phyloP scores from a whole-genome alignment of 495 filamentous ascomycete genomes.

The Evansstolkia leycettana region DNA sequence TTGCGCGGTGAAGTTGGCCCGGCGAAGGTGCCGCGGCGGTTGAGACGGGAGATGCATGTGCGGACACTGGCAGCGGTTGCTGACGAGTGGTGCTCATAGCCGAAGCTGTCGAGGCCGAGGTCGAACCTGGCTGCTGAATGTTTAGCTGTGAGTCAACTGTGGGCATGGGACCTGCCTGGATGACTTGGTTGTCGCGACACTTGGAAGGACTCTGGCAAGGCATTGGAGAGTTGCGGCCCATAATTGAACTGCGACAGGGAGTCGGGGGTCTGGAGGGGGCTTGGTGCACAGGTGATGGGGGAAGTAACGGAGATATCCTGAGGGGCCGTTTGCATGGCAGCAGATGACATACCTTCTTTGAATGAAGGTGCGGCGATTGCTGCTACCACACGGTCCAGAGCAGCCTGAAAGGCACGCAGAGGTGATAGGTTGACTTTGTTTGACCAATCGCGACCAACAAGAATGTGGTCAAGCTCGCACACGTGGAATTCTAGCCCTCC shows the following conservation, averaged over 20 bases:
- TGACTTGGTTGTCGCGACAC: slow-evolving; percentile 3
- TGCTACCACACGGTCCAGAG: slow-evolving; percentile 24
- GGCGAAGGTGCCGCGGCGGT: slow-evolving; percentile 16
- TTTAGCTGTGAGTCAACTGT: slow-evolving; percentile 12
- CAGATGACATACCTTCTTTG: slow-evolving; percentile 14
- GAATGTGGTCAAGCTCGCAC: no score
- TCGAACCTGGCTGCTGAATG: slow-evolving; percentile 15
- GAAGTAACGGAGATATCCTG: slow-evolving; percentile 16
- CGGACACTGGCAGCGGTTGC: slow-evolving; percentile 22
- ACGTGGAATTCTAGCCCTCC: no score
- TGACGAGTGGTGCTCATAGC: slow-evolving; percentile 32
- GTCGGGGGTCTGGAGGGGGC: no score
- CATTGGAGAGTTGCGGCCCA: slow-evolving; percentile 34
- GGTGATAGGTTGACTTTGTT: slow-evolving; percentile 29
- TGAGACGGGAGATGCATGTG: slow-evolving; percentile 21
- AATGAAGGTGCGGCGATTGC: slow-evolving; percentile 19
- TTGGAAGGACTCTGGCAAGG: slow-evolving; percentile 39
- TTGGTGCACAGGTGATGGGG: slow-evolving; percentile 11
- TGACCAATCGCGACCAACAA: slow-evolving; percentile 25
- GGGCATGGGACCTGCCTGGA: neutral
- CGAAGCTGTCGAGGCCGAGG: slow-evolving; percentile 23
- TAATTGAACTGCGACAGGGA: slow-evolving; percentile 30
- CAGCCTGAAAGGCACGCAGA: slow-evolving; percentile 16
- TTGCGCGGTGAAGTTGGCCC: slow-evolving; percentile 20
- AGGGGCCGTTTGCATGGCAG: slow-evolving; percentile 1